phyloP scores from a whole-genome alignment of 495 filamentous ascomycete species.

The Alectoria sarmentosa region DNA sequence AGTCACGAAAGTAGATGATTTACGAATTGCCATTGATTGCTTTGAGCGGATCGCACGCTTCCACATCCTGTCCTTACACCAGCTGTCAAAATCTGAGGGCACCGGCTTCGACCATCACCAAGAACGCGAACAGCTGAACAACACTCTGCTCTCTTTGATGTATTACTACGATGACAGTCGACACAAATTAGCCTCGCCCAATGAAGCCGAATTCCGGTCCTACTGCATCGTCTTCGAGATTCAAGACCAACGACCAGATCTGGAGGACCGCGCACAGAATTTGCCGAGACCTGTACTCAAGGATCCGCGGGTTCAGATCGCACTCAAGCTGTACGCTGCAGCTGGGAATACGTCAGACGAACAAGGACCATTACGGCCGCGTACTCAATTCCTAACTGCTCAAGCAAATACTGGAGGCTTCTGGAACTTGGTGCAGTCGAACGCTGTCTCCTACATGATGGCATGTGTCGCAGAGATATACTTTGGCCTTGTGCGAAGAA shows the following conservation, averaged over 20 bases:
- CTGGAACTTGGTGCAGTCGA: slow-evolving; percentile 65
- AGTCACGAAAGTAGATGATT: slow-evolving; percentile 56
- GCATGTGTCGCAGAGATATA: slow-evolving; percentile 89
- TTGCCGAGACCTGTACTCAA: slow-evolving; percentile 56
- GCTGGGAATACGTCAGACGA: slow-evolving; percentile 57
- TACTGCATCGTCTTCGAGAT: slow-evolving; percentile 85
- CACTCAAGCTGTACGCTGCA: slow-evolving; percentile 61
- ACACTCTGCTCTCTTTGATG: slow-evolving; percentile 78
- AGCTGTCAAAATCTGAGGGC: slow-evolving; percentile 50
- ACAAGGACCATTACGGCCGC: slow-evolving; percentile 56
- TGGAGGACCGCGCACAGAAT: slow-evolving; percentile 65
- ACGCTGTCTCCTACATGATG: slow-evolving; percentile 76
- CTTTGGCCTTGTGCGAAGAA: slow-evolving; percentile 74
- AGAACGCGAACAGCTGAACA: slow-evolving; percentile 87
- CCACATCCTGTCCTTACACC: slow-evolving; percentile 81
- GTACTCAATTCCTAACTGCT: slow-evolving; percentile 46
- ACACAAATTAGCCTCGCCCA: slow-evolving; percentile 46
- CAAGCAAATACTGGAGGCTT: slow-evolving; percentile 63
- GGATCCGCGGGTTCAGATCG: slow-evolving; percentile 53
- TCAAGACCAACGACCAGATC: slow-evolving; percentile 58
- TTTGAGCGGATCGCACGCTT: slow-evolving; percentile 88
- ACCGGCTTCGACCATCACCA: slow-evolving; percentile 77
- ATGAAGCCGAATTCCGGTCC: slow-evolving; percentile 85
- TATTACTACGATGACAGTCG: slow-evolving; percentile 79
- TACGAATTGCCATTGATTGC: slow-evolving; percentile 66